Evolutionary conservation across 768 basidiomycete species (phyloP).

Genomic region (Chalciporus piperatus): DNA sequence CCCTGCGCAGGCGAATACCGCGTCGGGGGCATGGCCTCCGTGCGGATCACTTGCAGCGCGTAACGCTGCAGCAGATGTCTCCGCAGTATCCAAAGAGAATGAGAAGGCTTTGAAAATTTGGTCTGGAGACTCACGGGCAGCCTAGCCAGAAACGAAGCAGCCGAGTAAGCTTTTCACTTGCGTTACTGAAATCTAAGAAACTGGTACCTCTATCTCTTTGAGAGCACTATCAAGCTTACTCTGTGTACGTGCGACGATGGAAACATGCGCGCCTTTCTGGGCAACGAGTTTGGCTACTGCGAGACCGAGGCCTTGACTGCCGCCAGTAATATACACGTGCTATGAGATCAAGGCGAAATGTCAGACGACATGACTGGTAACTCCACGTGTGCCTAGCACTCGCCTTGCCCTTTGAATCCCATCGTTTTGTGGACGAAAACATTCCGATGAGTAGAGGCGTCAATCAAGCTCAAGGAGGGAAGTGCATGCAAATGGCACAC

Average conservation of each 20-base stretch:
- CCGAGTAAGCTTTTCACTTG: background rate
- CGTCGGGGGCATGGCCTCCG: constrained; percentile 61
- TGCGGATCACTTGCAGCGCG: constrained; percentile 51
- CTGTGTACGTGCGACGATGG: constrained; percentile 73
- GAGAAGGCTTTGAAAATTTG: constrained; percentile 65
- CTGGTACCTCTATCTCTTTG: constrained; percentile 54
- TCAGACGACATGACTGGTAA: background rate
- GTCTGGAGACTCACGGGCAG: constrained; percentile 43
- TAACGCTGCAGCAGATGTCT: constrained; percentile 54
- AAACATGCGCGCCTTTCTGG: constrained; percentile 68
- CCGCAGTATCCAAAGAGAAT: constrained; percentile 52
- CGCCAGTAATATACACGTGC: constrained; percentile 83
- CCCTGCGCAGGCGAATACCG: constrained; percentile 75
- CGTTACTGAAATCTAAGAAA: constrained; percentile 8
- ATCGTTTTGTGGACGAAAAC: constrained; percentile 26
- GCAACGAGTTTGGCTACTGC: constrained; percentile 62
- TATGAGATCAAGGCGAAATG: too few species aligned
- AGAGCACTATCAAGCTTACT: constrained; percentile 27
- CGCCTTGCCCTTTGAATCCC: constrained; percentile 44
- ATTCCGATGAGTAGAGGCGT: too few species aligned
- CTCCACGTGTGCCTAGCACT: background rate
- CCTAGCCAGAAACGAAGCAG: background rate
- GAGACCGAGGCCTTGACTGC: constrained; percentile 72
- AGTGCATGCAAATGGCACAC: too few species aligned
- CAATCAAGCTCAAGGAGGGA: too few species aligned